Base-by-base conservation (phyloP, 2,329 filamentous ascomycete species). In the Exophiala viscosa region DNA sequence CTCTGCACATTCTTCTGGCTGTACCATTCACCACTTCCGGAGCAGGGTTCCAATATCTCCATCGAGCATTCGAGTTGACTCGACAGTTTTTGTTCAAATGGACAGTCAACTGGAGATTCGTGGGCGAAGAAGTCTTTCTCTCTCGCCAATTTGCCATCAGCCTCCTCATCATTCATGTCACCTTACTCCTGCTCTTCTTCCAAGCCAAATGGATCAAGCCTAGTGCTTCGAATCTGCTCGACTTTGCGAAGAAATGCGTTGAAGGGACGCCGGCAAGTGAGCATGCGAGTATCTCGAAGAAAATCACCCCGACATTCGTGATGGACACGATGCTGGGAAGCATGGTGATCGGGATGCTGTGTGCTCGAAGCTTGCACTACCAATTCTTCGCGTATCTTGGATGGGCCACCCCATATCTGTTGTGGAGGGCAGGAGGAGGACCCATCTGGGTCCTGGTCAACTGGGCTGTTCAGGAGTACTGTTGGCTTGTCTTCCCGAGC, bases 71-170 rank as follows among this genome's bases (percentile, higher is more conserved):
- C 67, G 90, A 99, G 73, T 79, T 99, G 53, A 90, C 88, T 42
- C 81, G 93, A 49, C 84, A 89, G 63, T 99, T 99, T 73, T 79
- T 96, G 64, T 97, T 92, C 77, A 90, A 92, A 72, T 99, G 93
- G 93, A 99, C 93, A 0, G 93, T 99, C 61, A 99, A 99, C 70
- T 99, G 93, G 93, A 84, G 91, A 48, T 97, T 97, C 68, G 73
- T 96, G n/a, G 85, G 87, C 13, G 90, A 96, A 70, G 81, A 87
- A 5, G 70, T 74, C 0, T 99, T 99, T 64, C 78, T 95, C 42
- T 86, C 83, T 61, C 80, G 74, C 54, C 67, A 73, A 1, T 95
- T 96, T 66, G 82, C 90, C 20, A 62, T 85, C 14, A 69, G 73
- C 11, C 77, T 96, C 45, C 76, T 96, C 20, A 76, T 70, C 1